phyloP scores from a whole-genome alignment of 2,329 filamentous ascomycete species.

The Amylocarpus encephaloides region DNA sequence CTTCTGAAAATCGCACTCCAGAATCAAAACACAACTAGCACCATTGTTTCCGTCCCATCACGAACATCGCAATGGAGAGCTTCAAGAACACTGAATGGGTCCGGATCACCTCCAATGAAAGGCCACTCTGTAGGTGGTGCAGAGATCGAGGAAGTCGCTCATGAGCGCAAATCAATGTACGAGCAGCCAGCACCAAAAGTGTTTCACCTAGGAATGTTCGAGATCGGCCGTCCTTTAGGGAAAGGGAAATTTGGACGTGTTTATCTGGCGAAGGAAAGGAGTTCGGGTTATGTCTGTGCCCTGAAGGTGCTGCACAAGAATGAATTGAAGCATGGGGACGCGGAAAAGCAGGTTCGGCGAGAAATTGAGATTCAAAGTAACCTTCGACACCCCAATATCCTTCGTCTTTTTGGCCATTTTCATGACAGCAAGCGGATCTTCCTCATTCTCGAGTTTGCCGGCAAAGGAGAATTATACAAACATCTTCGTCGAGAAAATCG shows the following conservation, averaged over 20 bases:
- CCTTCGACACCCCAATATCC: constrained; percentile 64
- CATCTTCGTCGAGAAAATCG: constrained; percentile 61
- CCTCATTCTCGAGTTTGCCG: constrained; percentile 66
- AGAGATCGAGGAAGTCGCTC: constrained; percentile 43
- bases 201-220: constrained; percentile 71
- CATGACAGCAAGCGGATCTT: constrained; percentile 69
- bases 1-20: constrained; percentile 82
- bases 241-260: constrained; percentile 72
- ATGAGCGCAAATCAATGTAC: constrained; percentile 49
- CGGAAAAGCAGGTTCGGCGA: constrained; percentile 66
- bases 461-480: constrained; percentile 68
- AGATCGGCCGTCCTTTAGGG: constrained; percentile 66
- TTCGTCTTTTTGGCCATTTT: constrained; percentile 66
- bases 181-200: constrained; percentile 55
- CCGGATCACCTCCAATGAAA: constrained; percentile 48
- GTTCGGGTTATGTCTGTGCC: constrained; percentile 63
- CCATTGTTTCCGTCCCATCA: constrained; percentile 62
- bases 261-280: constrained; percentile 63
- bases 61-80: constrained; percentile 52
- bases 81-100: constrained; percentile 37
- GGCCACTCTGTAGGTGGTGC: constrained; percentile 38
- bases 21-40: constrained; percentile 63
- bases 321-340: constrained; percentile 58
- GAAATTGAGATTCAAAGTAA: constrained; percentile 73
- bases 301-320: constrained; percentile 70